Evolutionary conservation across 2,329 filamentous ascomycete species (phyloP), one percentile per base, ranked within the genome.

Genomic region (Balansia obtecta): DNA sequence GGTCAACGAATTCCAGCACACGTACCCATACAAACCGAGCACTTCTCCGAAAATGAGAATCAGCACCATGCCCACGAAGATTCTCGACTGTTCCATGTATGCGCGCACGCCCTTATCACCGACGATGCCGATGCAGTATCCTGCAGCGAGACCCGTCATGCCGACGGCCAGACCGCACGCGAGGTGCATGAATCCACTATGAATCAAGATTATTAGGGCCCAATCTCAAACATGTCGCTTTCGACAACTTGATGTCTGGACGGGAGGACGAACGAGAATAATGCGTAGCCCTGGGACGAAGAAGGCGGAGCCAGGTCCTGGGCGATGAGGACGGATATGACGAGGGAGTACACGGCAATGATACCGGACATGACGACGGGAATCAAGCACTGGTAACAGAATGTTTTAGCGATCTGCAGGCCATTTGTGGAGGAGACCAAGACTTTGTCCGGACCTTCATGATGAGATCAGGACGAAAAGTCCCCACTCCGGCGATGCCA

Each of bases 11-110:
- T 27, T 27, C 18, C 34, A n/a, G 12, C 12, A 12, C 54, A 66
- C 84, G 58, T 76, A 95, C 88, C 93, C 93, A 63, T 98, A 98
- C 33, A 98, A 83, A 67, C 93, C 93, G 65, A 98, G 67, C 16
- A 98, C 93, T 75, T 98, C 93, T 51, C 88, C 93, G 65, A 98
- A 98, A 79, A 98, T 98, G 56, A 97, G 78, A 59, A 97, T 97
- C 61, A 98, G 72, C 45, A 98, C 91, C 93, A 97, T 97, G 68
- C 93, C 93, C 46, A 98, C 93, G 61, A 96, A 98, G 57, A 98
- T 86, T 56, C 91, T 81, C 46, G 87, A 94, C 69, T 98, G 93
- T 62, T 88, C 82, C 89, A 98, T 95, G 72, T 94, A 97, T 51
- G 89, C 83, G 60, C 93, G 83, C 49, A 97, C 91, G 54, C 93